phyloP scores from a whole-genome alignment of 2,329 filamentous ascomycete genomes.

The Penicillium sp. region DNA sequence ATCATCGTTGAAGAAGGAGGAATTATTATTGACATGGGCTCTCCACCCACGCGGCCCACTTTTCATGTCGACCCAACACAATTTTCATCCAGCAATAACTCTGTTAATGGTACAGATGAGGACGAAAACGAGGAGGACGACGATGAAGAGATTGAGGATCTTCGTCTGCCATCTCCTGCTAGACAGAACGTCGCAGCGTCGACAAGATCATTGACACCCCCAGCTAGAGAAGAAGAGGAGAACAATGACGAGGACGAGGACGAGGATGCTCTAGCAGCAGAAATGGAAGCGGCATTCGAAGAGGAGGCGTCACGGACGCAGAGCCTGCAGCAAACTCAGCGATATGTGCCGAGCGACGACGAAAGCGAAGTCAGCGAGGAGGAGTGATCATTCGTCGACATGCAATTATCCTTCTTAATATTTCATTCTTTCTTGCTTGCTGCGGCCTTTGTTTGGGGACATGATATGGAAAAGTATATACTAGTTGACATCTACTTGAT shows the following conservation, averaged over 20 bases:
- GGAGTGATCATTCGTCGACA: too few relatives aligned
- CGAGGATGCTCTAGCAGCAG: conserved; percentile 55
- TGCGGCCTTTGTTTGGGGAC: too few relatives aligned
- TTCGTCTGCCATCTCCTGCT: conserved; percentile 36
- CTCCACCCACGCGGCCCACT: conserved; percentile 34
- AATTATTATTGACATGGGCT: conserved; percentile 48
- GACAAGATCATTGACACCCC: conserved; percentile 6
- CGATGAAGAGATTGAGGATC: conserved; percentile 33
- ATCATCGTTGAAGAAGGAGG: conserved; percentile 46
- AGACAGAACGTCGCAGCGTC: conserved; percentile 18
- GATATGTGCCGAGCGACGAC: conserved; percentile 42
- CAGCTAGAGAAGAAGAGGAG: conserved; percentile 5
- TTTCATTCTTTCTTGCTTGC: too few relatives aligned
- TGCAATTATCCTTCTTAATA: too few relatives aligned
- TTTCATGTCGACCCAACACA: conserved; percentile 39
- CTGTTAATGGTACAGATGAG: conserved; percentile 30
- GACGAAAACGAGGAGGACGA: conserved; percentile 34
- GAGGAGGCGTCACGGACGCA: conserved; percentile 40
- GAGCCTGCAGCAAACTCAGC: conserved; percentile 21
- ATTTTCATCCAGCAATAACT: conserved; percentile 41
- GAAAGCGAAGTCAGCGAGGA: conserved; percentile 66
- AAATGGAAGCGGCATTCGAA: conserved; percentile 55
- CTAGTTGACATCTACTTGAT: not conserved
- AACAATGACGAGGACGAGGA: conserved; percentile 30
- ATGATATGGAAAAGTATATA: too few relatives aligned